Evolutionary conservation across 2,329 filamentous ascomycete genomes (phyloP).

Genomic region (Cordyceps cicadae): DNA sequence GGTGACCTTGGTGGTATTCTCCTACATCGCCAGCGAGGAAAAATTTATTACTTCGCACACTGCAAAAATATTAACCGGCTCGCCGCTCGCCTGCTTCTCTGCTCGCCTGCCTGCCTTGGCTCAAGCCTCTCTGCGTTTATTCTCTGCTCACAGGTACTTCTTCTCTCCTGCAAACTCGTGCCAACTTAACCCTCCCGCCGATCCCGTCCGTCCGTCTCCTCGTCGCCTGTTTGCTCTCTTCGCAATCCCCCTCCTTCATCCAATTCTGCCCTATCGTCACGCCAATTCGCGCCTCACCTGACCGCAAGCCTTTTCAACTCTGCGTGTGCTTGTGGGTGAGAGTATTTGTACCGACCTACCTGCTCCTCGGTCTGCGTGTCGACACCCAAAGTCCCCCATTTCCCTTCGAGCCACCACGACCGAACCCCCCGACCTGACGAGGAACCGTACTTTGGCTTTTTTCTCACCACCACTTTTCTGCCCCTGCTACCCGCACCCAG

Average conservation of each 20-base stretch:
- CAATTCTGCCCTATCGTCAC: neutral
- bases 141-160: neutral
- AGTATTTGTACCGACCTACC: neutral
- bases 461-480: neutral
- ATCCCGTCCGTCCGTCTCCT: neutral
- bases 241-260: neutral
- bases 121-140: neutral
- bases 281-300: slow-evolving; percentile 3
- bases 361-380: slow-evolving; percentile 1
- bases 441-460: slow-evolving; percentile 4
- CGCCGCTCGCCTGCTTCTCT: neutral
- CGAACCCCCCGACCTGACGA: neutral
- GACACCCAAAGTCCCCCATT: neutral
- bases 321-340: neutral
- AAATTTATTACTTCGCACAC: slow-evolving; percentile 37
- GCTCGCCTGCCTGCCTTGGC: slow-evolving; percentile 1
- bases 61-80: slow-evolving; percentile 24
- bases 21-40: slow-evolving; percentile 21
- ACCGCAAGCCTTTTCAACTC: neutral
- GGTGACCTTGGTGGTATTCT: neutral
- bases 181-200: slow-evolving; percentile 5
- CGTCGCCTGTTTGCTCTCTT: neutral
- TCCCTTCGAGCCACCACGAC: neutral
- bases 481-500: slow-evolving; percentile 1
- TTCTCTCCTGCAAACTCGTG: slow-evolving; percentile 4